Percentiles rank a stretch among this genome's conserved stretches.
Evolutionary conservation across 331 rosid species (phyloP).

Genomic region (Prunus yedoensis): DNA sequence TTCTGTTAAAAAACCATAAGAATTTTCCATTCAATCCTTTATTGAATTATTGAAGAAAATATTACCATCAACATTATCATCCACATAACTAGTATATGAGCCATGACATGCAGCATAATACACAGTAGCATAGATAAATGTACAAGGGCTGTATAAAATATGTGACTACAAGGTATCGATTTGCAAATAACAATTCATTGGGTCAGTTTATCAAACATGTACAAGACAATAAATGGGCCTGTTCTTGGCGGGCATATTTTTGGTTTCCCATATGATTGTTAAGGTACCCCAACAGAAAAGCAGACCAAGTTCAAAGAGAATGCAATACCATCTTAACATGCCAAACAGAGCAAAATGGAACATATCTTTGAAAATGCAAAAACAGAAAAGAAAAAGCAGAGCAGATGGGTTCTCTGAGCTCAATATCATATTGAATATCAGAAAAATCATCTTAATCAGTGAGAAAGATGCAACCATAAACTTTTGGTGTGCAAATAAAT

Average conservation of each 20-base stretch:
- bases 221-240: background rate
- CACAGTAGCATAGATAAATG: background rate
- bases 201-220: background rate
- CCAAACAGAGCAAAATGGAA: too few species aligned
- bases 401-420: too few species aligned
- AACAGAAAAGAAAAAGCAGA: too few species aligned
- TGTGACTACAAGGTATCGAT: background rate
- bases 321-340: too few species aligned
- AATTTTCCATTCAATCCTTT: background rate
- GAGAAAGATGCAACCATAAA: too few species aligned
- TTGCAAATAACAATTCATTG: background rate
- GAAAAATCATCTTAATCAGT: too few species aligned
- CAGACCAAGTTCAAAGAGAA: too few species aligned
- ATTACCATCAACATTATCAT: background rate
- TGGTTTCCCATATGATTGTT: background rate
- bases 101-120: background rate
- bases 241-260: background rate
- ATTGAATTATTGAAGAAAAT: background rate
- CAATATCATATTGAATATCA: too few species aligned
- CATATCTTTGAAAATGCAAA: too few species aligned
- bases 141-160: background rate
- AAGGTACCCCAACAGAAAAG: background rate
- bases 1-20: slow-evolving; percentile 6
- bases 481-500: background rate
- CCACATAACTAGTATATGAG: background rate